phyloP scores from a whole-genome alignment of 140 eudicot genomes.

The Stevia rebaudiana region DNA sequence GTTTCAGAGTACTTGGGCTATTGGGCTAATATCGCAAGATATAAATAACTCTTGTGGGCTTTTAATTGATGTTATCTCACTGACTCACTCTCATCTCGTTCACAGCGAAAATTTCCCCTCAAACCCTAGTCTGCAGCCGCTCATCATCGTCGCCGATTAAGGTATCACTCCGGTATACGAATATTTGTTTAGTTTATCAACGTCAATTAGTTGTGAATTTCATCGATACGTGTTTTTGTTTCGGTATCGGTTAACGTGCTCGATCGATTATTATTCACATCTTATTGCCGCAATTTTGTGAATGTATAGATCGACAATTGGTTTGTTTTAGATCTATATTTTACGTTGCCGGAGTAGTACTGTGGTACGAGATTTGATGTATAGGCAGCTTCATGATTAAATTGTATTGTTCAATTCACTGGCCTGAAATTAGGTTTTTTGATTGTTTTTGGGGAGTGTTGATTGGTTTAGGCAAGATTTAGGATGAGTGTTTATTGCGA shows the following conservation, averaged over 20 bases:
- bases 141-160: background rate
- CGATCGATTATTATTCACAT: background rate
- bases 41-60: background rate
- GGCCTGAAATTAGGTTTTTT: background rate
- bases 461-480: background rate
- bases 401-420: background rate
- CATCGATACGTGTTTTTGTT: background rate
- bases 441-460: background rate
- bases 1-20: background rate
- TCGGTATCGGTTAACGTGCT: background rate
- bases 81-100: background rate
- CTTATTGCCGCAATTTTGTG: background rate
- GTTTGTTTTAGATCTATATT: background rate
- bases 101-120: background rate
- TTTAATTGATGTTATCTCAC: background rate
- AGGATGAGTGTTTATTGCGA: background rate
- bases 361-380: background rate
- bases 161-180: background rate
- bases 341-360: background rate
- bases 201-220: background rate
- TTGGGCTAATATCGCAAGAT: background rate
- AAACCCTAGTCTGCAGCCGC: background rate
- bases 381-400: background rate
- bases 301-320: background rate
- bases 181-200: background rate